Conservation (phyloP, 306 rosid genomes). For the Castanea mollissima region DNA sequence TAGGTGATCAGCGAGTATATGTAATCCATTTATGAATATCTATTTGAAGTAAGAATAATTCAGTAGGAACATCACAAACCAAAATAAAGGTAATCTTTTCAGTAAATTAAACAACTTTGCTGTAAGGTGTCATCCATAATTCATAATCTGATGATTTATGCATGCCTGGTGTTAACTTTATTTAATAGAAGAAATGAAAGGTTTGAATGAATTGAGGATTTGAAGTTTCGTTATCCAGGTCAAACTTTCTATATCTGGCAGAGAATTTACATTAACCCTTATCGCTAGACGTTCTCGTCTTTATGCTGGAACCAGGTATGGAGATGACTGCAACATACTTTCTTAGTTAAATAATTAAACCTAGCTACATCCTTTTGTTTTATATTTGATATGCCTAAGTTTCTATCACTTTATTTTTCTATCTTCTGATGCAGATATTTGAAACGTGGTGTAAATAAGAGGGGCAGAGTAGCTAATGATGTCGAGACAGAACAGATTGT, state of each 20-base stretch:
- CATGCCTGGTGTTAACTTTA: slow-evolving; percentile 11
- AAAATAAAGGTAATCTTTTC: background rate
- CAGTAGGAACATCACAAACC: background rate
- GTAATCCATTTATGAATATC: slow-evolving; percentile 23
- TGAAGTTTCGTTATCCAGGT: slow-evolving; percentile 48
- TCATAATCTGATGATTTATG: slow-evolving; percentile 2
- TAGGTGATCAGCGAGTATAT: background rate
- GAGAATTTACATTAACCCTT: slow-evolving; percentile 62
- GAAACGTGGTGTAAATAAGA: slow-evolving; percentile 92
- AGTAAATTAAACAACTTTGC: background rate
- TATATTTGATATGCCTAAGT: slow-evolving; percentile 11
- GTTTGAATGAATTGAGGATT: slow-evolving; percentile 26
- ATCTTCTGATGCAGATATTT: slow-evolving; percentile 59
- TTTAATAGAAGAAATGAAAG: slow-evolving; percentile 10
- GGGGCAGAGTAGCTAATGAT: slow-evolving; percentile 96
- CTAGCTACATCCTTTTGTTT: slow-evolving; percentile 4
- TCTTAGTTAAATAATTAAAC: slow-evolving; percentile 3
- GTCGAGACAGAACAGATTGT: slow-evolving; percentile 97
- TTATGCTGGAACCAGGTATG: slow-evolving; percentile 97
- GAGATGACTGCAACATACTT: slow-evolving; percentile 2
- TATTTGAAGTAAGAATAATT: slow-evolving; percentile 21
- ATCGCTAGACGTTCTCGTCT: slow-evolving; percentile 96
- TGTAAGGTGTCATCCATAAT: background rate
- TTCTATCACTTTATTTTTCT: slow-evolving; percentile 17
- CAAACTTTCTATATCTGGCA: slow-evolving; percentile 63